Evolutionary conservation across 805 yeast genomes (phyloP), one percentile per base, ranked within the genome.

Genomic region (Candida berthetii): DNA sequence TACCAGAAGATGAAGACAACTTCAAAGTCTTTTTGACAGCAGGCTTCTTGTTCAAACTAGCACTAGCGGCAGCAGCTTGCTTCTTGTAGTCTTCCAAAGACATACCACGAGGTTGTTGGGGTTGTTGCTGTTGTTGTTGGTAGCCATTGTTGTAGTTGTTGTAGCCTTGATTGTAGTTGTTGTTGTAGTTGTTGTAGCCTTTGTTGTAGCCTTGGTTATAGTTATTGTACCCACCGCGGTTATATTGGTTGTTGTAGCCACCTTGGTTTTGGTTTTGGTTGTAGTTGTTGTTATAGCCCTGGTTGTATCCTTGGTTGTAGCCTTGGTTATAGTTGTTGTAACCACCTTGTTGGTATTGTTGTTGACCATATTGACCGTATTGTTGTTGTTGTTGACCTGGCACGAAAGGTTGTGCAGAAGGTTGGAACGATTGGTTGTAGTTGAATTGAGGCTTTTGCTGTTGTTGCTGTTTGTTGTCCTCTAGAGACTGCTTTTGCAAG

Each of bases 71-170:
- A 54, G 66, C 45, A 34, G 43, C 41, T 49, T 81, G 85, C 58
- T 82, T 82, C 58, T 85, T 82, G 66, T 79, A 87, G 50, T 86
- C 95, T 41, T 88, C 95, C 53, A 87, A 71, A 32, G 90, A 75
- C 87, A 86, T 80, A 46, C 80, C 82, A 53, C 69, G 70, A 44
- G 55, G 61, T 45, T 60, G 61, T 43, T 53, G 61, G 24, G 43
- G 52, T 42, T 48, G 54, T 40, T 52, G 55, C 38, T 49, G 48
- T 25, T 43, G 39, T 41, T 31, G 38, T 41, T 40, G 34, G 46
- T 35, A 48, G 41, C 36, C 48, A 50, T 46, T 52, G 44, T 53
- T 48, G 44, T 46, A 41, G 43, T 60, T 57, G 40, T 50, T 53
- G 39, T 55, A 48, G 20, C 13, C 44, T 31, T 45, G 44, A 41